These are phyloP conservation scores for Solanum sejunctum DNA, from an alignment of 257 asterid species.

Conservation along the genomic window DNA sequence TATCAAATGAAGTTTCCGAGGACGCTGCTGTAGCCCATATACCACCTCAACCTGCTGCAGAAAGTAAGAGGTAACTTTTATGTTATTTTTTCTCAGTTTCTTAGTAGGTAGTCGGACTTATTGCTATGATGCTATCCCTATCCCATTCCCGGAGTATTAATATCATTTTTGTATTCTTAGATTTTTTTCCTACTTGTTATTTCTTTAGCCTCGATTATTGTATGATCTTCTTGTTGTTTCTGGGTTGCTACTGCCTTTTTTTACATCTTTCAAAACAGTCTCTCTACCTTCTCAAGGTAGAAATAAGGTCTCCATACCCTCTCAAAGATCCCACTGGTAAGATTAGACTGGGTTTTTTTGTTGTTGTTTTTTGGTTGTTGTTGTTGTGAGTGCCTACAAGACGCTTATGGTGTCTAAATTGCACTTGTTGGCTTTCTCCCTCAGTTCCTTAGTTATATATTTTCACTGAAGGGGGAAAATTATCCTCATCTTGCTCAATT, in stretches of 20 bases:
- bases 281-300: neutral
- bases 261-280: neutral
- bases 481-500: neutral
- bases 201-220: too few relatives aligned
- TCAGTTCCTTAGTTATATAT: neutral
- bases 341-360: neutral
- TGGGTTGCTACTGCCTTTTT: too few relatives aligned
- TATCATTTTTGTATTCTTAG: too few relatives aligned
- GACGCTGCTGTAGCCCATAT: constrained; percentile 38
- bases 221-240: too few relatives aligned
- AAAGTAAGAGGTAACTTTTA: constrained; percentile 53
- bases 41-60: constrained; percentile 76
- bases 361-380: too few relatives aligned
- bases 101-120: too few relatives aligned
- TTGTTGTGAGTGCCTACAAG: neutral
- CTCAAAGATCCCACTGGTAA: neutral
- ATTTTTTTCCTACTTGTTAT: too few relatives aligned
- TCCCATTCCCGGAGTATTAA: too few relatives aligned
- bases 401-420: neutral
- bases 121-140: too few relatives aligned
- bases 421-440: neutral
- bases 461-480: neutral
- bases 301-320: neutral
- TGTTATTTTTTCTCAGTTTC: neutral
- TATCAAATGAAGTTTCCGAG: constrained; percentile 30